Conservation (phyloP, 495 filamentous ascomycete species). For the Xylaria sp. region DNA sequence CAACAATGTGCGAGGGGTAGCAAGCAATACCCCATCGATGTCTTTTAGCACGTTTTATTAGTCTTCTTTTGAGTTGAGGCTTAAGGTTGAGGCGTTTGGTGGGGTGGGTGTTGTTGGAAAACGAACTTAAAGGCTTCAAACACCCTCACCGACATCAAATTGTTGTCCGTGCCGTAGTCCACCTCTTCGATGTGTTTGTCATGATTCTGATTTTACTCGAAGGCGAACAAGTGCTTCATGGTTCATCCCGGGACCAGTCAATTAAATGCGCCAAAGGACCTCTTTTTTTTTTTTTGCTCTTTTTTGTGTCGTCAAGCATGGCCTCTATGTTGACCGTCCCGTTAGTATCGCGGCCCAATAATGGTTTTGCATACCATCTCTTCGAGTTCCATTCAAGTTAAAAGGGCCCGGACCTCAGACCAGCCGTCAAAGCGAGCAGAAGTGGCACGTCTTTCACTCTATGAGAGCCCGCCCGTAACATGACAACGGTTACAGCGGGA, state of each 20-base stretch:
- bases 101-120: slow-evolving; percentile 3
- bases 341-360: neutral
- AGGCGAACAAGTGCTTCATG: neutral
- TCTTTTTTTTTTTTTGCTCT: too few species aligned
- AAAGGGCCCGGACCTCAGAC: slow-evolving; percentile 12
- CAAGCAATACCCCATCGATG: neutral
- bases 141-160: slow-evolving; percentile 10
- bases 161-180: neutral
- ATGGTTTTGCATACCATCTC: neutral
- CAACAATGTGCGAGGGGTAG: slow-evolving; percentile 2
- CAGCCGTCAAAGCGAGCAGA: neutral
- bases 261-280: neutral
- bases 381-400: slow-evolving; percentile 7
- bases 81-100: slow-evolving; percentile 1
- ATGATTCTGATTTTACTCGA: neutral
- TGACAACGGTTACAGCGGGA: neutral
- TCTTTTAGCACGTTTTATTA: neutral
- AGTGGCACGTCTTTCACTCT: slow-evolving; percentile 3
- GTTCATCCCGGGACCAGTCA: neutral
- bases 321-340: neutral
- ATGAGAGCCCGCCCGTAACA: slow-evolving; percentile 2
- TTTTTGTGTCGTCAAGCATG: neutral
- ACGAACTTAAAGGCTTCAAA: slow-evolving; percentile 9
- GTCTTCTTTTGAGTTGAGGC: neutral
- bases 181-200: neutral